These are phyloP conservation scores for Phytophthora cactorum DNA, from an alignment of 352 stramenopile species.

Conservation along the genomic window DNA sequence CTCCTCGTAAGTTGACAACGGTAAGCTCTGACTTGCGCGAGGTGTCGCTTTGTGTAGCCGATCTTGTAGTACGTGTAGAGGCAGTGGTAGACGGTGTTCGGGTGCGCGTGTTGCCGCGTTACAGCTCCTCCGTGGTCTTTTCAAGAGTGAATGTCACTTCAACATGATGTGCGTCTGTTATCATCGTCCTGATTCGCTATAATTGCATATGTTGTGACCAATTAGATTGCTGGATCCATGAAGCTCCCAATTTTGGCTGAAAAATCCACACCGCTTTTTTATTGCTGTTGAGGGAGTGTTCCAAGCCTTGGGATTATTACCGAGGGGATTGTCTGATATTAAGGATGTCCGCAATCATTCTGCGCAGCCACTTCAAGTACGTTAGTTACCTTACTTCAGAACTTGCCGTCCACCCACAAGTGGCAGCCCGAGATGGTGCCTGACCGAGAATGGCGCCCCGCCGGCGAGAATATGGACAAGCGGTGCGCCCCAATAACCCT, in stretches of 20 bases:
- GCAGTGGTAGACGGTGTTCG: not conserved
- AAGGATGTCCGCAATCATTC: constrained; percentile 7
- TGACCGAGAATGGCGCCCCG: constrained; percentile 63
- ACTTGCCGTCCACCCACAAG: not conserved
- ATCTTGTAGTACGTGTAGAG: not conserved
- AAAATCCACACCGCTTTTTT: no score
- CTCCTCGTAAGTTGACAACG: not conserved
- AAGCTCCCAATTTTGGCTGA: no score
- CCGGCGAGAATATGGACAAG: constrained; percentile 81
- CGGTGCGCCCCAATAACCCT: constrained; percentile 34
- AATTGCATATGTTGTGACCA: no score
- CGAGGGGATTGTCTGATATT: no score
- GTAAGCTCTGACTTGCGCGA: not conserved
- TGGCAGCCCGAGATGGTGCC: constrained; percentile 55
- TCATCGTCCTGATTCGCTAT: no score
- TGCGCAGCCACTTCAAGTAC: constrained; percentile 13
- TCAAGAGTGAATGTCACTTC: no score
- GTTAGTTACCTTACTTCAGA: constrained; percentile 9
- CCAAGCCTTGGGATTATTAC: no score
- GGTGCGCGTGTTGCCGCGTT: not conserved
- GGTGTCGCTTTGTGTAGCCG: not conserved
- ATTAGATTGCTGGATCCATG: no score
- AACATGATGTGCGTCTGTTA: no score
- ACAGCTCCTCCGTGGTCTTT: not conserved
- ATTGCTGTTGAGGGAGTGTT: no score